Base-by-base conservation (phyloP, 2,329 filamentous ascomycete genomes). In the Claviceps maximensis region DNA sequence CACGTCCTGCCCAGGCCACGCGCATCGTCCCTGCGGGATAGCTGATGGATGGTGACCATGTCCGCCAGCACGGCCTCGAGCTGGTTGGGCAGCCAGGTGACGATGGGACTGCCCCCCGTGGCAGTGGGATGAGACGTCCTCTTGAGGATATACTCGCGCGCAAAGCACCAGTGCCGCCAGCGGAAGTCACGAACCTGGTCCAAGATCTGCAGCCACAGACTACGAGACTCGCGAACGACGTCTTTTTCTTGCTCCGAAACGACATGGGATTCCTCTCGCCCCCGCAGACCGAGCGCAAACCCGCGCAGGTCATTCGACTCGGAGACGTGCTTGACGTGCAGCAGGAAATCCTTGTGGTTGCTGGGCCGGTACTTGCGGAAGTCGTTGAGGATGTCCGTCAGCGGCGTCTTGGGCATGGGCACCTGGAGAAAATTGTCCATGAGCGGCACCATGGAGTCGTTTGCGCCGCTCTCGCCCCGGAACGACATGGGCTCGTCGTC, bases 401-500 rank as follows among this genome's bases (percentile, higher is more conserved):
- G 80, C 0, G 91, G 91, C 4, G 89, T 96, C 52, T 82, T 73
- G 1, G 91, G 91, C 89, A 96, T 95, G 57, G 82, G 76, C 46
- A 96, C 83, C 65, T 93, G 80, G 54, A 93, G 78, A 50, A 96
- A 77, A 66, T 91, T 90, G 68, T 96, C 91, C 63, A 91, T 82
- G 3, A 96, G 79, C 3, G 91, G 90, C 52, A 95, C 84, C 76
- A 97, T 96, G 71, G 84, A 87, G 72, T 97, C 91, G 65, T 96
- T 96, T 59, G 91, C 91, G 45, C 91, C 91, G 49, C 84, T 89
- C 72, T 96, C 91, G 59, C 91, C 91, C 33, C 91, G 84, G 78
- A 96, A 96, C 53, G 79, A 84, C 66, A 89, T 72, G 4, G 87
- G 85, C 64, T 86, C 66, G 55, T 69, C 68, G 55, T 85, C 81